Evolutionary conservation across 345 rosid genomes (phyloP), one percentile per base, ranked within the genome.

Genomic region (Eucalyptus erythrocorys): DNA sequence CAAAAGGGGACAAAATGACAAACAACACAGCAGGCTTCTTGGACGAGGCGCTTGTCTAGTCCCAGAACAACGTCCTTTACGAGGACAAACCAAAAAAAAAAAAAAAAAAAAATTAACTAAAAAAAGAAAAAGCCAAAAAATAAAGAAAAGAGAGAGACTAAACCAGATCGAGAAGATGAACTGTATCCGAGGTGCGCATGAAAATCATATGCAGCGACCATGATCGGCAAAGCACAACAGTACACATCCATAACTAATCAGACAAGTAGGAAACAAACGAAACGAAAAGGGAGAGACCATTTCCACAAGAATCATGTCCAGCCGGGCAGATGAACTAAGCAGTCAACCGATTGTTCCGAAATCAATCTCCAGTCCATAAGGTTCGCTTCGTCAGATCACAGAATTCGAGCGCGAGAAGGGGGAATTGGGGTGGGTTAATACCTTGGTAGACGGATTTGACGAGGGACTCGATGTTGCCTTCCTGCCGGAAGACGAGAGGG

Each of bases 401-500:
- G 24, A 61, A 53, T 17, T 3, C 47, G 47, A 86, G 5, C 4
- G 89, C 16, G 76, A 34, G 61, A 40, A 12, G 17, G 61, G 76
- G 48, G 27, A 57, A 24, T 16, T 2, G 37, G 30, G 61, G 61
- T n/a, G 9, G 30, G 57, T 7, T 16, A 1, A 55, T 43, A 96
- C 99, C 99, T 95, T 93, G 90, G 88, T 97, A 95, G 10, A 97
- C 98, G 51, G 97, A 96, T 91, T 94, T 96, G 91, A 97, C 99
- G 64, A 97, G 99, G 82, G 99, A 96, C 87, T 97, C 99, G 87
- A 96, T 97, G 94, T 96, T 97, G 14, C 99, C 99, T 34, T 92
- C 99, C 89, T 96, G 96, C 37, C 98, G 99, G 89, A 96, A 97
- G 48, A 96, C 98, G 61, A 96, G 96, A 13, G 95, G 96, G 49